Base-by-base conservation (phyloP, 2,329 filamentous ascomycete species). In the Xylariaceae sp. region DNA sequence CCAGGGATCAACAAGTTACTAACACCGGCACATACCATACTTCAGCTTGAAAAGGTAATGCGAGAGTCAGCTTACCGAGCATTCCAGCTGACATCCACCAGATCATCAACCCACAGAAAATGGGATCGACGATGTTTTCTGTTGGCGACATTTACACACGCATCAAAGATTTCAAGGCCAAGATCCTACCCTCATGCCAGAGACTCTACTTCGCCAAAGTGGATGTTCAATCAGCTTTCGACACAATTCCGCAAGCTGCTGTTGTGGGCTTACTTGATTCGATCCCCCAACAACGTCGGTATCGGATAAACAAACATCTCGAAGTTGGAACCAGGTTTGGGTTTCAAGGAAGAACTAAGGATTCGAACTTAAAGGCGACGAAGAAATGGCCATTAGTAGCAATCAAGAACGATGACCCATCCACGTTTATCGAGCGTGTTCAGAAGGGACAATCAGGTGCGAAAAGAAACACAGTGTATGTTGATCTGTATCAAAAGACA, bases 141-240 rank as follows among this genome's bases (percentile, higher is more conserved):
- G 83, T 94, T 2, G 82, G 84, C 2, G 90, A 96, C 48, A 84
- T 99, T 40, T 90, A 94, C 61, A 73, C 75, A 12, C 85, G 84
- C 17, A 71, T 99, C 18, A 88, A 86, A 55, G 63, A 59, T 0
- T 97, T 96, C 73, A 87, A 87, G 57, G 62, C 70, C 2, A 69
- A 59, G 1, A 66, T 88, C 11, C 69, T 71, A 0, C 52, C 69
- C 1, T 56, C 58, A 0, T 61, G 70, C 0, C 62, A 66, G 9
- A 75, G 70, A 5, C 71, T 97, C 1, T 97, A 89, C 70, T 96
- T 97, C 70, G 92, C 86, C 54, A 99, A 99, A 67, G 77, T 96
- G 12, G 94, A 99, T 65, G 92, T 99, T 17, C 83, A 89, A 66
- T 84, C 90, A 2, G 96, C 93, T 61, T 99, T 97, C 67, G 94